Conservation (phyloP, 108 stramenopile genomes). For the Poteriospumella lacustris region DNA sequence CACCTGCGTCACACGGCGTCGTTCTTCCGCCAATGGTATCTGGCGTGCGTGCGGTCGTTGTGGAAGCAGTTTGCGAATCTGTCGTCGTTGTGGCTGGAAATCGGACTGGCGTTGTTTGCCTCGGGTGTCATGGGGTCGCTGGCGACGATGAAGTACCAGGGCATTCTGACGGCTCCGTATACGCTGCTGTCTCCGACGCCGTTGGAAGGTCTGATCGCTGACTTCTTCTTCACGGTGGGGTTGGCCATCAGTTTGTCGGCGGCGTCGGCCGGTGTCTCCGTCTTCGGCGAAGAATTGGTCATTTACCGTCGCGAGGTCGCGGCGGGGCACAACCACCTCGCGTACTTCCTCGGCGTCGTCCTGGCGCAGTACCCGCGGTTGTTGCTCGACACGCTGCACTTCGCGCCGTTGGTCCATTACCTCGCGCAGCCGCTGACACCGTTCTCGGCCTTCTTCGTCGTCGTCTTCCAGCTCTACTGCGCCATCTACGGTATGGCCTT, state of each 20-base stretch:
- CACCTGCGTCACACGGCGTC: too few species aligned
- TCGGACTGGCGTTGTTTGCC: too few species aligned
- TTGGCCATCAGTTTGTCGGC: not conserved
- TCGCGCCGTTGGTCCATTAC: not conserved
- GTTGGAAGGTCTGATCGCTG: not conserved
- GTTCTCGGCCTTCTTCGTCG: not conserved
- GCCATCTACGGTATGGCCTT: not conserved
- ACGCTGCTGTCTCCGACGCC: not conserved
- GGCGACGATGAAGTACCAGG: too few species aligned
- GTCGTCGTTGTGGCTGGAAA: too few species aligned
- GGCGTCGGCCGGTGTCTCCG: not conserved
- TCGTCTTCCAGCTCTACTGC: not conserved
- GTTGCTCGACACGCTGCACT: not conserved
- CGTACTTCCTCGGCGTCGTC: not conserved
- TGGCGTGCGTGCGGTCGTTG: too few species aligned
- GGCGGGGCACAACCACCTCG: not conserved
- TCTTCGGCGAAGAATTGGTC: not conserved
- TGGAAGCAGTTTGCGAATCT: too few species aligned
- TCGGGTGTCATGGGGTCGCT: too few species aligned
- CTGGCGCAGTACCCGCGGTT: not conserved
- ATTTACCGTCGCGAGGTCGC: not conserved
- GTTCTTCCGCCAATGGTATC: too few species aligned
- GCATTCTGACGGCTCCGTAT: not conserved
- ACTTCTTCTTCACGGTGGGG: not conserved
- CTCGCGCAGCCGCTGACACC: not conserved